Evolutionary conservation across 768 basidiomycete species (phyloP), one percentile per base, ranked within the genome.

Genomic region (Candolleomyces efflorescens): DNA sequence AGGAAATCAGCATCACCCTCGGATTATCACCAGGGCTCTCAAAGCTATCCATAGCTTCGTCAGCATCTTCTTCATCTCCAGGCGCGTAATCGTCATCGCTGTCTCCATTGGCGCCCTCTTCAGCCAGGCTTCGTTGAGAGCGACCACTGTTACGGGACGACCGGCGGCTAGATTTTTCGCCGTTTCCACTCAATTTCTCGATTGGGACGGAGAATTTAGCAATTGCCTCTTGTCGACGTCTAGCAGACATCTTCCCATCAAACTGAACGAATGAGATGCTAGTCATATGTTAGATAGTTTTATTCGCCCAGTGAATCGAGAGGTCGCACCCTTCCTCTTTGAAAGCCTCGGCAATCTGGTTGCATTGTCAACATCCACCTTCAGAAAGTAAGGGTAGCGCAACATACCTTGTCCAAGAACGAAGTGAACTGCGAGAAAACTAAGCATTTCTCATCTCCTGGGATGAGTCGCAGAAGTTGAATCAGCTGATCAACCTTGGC

Each of bases 361-460:
- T 22, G 32, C 18, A 1, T 24, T 2, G 23, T 55, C 22, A 32
- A 44, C 7, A 12, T 23, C n/a, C 20, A 37, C 7, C 13, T 37
- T 41, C 46, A 45, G 22, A 18, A 10, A 7, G 37, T 26, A 6
- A 12, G 4, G 50, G 12, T 32, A 32, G 11, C 11, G 1, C 13
- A 12, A 43, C 66, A 50, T 59, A 87, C 91, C 75, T 91, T 88
- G 73, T 91, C 87, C 54, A 94, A 69, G 72, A 92, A 94, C 2
- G 84, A 81, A 3, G 92, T 95, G 65, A 94, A 95, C 64, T 95
- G 93, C 2, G 90, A 92, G 67, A 95, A 95, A 1, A 95, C 91
- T 2, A 95, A 74, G 2, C 88, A 87, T 69, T 95, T 95, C 60
- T 92, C 89, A 1, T 77, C 80, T 3, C 63, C 59, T 0, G 89